These are phyloP conservation scores for Syzygium malaccense DNA, from an alignment of 441 rosid species.

Conservation along the genomic window DNA sequence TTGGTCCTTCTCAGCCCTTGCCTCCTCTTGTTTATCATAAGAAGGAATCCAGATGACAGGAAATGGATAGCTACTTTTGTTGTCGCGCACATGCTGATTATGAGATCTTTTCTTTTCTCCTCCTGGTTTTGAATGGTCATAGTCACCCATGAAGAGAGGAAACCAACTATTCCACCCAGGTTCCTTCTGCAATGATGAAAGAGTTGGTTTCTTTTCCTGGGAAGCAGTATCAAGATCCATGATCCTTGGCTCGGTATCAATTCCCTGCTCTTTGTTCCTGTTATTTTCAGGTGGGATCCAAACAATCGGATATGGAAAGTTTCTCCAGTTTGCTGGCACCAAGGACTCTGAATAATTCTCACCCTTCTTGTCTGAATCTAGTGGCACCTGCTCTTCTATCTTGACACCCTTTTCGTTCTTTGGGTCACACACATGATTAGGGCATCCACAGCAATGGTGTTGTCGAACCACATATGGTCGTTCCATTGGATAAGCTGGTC, in stretches of 20 bases:
- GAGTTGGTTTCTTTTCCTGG: not conserved
- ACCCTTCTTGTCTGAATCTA: slow-evolving; percentile 11
- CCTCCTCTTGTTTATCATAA: slow-evolving; percentile 10
- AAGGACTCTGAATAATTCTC: not conserved
- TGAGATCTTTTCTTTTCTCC: slow-evolving; percentile 9
- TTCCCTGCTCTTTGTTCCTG: slow-evolving; percentile 10
- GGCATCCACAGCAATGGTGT: slow-evolving; percentile 37
- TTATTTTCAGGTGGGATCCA: slow-evolving; percentile 39
- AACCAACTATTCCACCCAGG: slow-evolving; percentile 28
- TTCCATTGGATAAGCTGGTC: slow-evolving; percentile 10
- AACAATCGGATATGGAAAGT: slow-evolving; percentile 33
- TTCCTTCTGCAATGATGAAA: slow-evolving; percentile 10
- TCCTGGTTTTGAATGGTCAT: slow-evolving; percentile 13
- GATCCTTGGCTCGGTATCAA: slow-evolving; percentile 6
- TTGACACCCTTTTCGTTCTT: slow-evolving; percentile 20
- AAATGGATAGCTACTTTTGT: slow-evolving; percentile 18
- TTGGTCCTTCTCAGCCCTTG: slow-evolving; percentile 5
- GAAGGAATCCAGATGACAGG: slow-evolving; percentile 50
- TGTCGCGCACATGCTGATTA: slow-evolving; percentile 19
- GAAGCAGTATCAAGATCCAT: not conserved
- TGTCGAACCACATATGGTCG: slow-evolving; percentile 12
- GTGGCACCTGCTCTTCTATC: slow-evolving; percentile 54
- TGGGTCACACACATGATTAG: slow-evolving; percentile 20
- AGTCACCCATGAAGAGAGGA: slow-evolving; percentile 21
- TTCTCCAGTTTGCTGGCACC: slow-evolving; percentile 16